Base-by-base conservation (phyloP, 352 stramenopile genomes). In the Pilasporangium apinafurcum region DNA sequence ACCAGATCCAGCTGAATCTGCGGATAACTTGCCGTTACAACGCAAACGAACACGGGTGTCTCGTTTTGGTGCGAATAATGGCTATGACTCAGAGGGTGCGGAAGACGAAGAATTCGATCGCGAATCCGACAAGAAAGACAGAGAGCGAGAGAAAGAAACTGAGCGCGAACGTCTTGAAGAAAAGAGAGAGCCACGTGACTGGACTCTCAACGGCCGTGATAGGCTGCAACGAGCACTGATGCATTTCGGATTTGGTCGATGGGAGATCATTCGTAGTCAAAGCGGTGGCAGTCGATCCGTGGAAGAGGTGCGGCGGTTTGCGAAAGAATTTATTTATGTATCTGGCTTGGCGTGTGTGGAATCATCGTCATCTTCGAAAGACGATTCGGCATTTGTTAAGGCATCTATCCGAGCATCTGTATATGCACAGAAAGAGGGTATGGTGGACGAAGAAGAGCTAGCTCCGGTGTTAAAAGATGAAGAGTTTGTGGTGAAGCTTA, bases 221-320 rank as follows among this genome's bases (percentile, higher is more conserved):
- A 68, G 83, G 1, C 57, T 95, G 17, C 83, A 95, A 43, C 74
- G 83, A 48, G 83, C 83, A 14, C 44, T 95, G 22, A 95, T 95
- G 83, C 83, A 95, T 51, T 95, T 85, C 41, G 83, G 83, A 0
- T 90, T 88, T 49, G 76, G 79, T 13, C 73, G 83, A 2, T 95
- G 83, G 83, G 83, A 92, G 62, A 88, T 92, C 25, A 90, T 95
- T 35, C 78, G 83, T 37, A 92, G 70, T 43, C 83, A 95, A 27
- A 95, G 83, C 32, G 83, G 83, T 18, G 80, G 83, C n/a, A 92
- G 78, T 57, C 80, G 83, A 9, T 83, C 80, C 1, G 63, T 92
- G 8, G 80, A 86, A 22, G 80, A 95, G 40, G 79, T 95, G 25
- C 80, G 92, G 50, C 53, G 53, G 52, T 95, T 95, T 62, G 80